Conservation (phyloP, 306 rosid species). For the Cucurbita pepo region DNA sequence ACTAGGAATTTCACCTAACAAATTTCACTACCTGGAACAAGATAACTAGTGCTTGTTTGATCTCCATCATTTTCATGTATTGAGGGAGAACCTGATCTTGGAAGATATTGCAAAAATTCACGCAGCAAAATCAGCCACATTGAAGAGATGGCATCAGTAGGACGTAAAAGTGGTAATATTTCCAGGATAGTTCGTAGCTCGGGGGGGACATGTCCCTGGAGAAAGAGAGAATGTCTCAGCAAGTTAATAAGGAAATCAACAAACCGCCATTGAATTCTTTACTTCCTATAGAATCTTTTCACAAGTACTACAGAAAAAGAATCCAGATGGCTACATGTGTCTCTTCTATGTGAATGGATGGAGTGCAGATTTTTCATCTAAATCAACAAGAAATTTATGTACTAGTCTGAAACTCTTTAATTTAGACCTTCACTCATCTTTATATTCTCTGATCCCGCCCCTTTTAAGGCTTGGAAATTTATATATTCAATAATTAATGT, state of each 20-base stretch:
- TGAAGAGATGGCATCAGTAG: constrained; percentile 54
- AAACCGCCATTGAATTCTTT: neutral
- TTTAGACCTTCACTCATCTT: neutral
- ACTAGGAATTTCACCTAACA: constrained; percentile 12
- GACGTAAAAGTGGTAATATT: constrained; percentile 62
- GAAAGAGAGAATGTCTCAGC: constrained; percentile 6
- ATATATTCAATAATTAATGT: neutral
- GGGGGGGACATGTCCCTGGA: constrained; percentile 79
- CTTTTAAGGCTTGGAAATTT: neutral
- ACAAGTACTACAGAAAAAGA: neutral
- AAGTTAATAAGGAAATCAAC: neutral
- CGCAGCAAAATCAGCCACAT: constrained; percentile 85
- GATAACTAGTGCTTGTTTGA: constrained; percentile 37
- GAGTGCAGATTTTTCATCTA: neutral
- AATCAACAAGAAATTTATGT: neutral
- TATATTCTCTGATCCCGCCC: neutral
- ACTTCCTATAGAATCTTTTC: neutral
- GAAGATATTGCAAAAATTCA: constrained; percentile 65
- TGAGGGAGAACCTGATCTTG: constrained; percentile 43
- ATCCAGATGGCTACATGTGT: neutral
- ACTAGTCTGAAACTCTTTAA: neutral
- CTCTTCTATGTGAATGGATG: neutral
- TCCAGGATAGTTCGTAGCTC: constrained; percentile 69
- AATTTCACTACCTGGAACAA: constrained; percentile 24
- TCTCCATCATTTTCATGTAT: constrained; percentile 38